A percentile compares a stretch with the other conserved stretches of the same genome.
Conservation (phyloP, 805 yeast genomes). For the Metschnikowia corniflorae region DNA sequence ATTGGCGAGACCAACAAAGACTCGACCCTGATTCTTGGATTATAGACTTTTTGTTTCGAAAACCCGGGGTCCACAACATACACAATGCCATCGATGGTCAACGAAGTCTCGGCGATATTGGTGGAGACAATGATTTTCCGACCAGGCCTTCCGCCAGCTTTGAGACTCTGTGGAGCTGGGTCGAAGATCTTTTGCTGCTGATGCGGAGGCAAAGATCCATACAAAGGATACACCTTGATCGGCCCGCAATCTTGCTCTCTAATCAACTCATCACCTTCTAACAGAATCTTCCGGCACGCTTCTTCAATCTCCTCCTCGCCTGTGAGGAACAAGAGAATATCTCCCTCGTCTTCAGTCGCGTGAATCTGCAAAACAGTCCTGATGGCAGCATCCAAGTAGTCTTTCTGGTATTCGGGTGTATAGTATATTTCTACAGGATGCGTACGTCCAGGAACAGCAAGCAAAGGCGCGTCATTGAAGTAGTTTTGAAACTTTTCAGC, state of each 20-base stretch:
- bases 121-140: slow-evolving; percentile 90
- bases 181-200: slow-evolving; percentile 94
- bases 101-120: slow-evolving; percentile 95
- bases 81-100: slow-evolving; percentile 96
- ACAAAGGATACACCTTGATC: slow-evolving; percentile 81
- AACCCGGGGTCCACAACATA: slow-evolving; percentile 98
- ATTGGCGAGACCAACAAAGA: slow-evolving; percentile 92
- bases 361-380: slow-evolving; percentile 95
- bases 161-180: slow-evolving; percentile 75
- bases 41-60: slow-evolving; percentile 92
- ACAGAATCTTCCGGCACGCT: slow-evolving; percentile 81
- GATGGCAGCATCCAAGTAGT: slow-evolving; percentile 90
- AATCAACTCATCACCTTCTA: slow-evolving; percentile 85
- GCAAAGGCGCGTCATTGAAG: slow-evolving; percentile 86
- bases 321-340: slow-evolving; percentile 78
- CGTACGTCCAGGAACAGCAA: slow-evolving; percentile 97
- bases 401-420: slow-evolving; percentile 95
- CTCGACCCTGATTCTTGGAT: slow-evolving; percentile 94
- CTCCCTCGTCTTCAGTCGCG: slow-evolving; percentile 94
- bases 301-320: slow-evolving; percentile 99
- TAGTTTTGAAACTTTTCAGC: slow-evolving; percentile 93
- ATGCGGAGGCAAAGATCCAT: slow-evolving; percentile 94
- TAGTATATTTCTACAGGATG: slow-evolving; percentile 96
- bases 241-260: slow-evolving; percentile 93
- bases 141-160: slow-evolving; percentile 84